phyloP scores from a whole-genome alignment of 2,329 filamentous ascomycete species.

The Aureobasidium zeae region DNA sequence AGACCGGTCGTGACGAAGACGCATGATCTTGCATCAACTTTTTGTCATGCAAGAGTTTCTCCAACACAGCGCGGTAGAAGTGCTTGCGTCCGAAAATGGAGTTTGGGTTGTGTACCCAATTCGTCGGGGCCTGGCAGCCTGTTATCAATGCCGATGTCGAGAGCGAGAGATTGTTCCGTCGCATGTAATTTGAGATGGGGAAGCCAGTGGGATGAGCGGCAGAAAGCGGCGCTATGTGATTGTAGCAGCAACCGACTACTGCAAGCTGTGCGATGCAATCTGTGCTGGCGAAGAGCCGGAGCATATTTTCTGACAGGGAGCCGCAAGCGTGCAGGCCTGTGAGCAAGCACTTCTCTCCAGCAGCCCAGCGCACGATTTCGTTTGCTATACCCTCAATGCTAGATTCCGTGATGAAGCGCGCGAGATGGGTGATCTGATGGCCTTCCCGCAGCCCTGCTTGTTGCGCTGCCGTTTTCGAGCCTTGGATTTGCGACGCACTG shows the following conservation, averaged over 20 bases:
- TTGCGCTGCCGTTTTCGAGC: slow-evolving; percentile 15
- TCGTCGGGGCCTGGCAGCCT: slow-evolving; percentile 18
- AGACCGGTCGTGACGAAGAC: slow-evolving; percentile 16
- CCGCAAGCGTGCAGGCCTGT: slow-evolving; percentile 18
- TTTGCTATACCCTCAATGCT: neutral
- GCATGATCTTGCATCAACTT: neutral
- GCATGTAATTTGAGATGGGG: slow-evolving; percentile 17
- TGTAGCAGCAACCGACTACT: slow-evolving; percentile 18
- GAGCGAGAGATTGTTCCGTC: slow-evolving; percentile 12
- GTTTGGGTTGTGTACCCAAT: slow-evolving; percentile 17
- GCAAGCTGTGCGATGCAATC: slow-evolving; percentile 12
- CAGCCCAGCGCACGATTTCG: slow-evolving; percentile 14
- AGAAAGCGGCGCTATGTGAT: slow-evolving; percentile 15
- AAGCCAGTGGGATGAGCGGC: slow-evolving; percentile 12
- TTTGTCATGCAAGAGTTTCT: slow-evolving; percentile 17
- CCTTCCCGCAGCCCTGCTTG: slow-evolving; percentile 16
- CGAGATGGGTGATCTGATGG: slow-evolving; percentile 15
- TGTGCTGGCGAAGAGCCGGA: slow-evolving; percentile 12
- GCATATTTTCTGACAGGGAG: slow-evolving; percentile 17
- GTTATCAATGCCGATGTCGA: slow-evolving; percentile 18
- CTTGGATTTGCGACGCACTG: slow-evolving; percentile 16
- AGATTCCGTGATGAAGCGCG: slow-evolving; percentile 13
- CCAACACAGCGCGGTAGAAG: slow-evolving; percentile 17
- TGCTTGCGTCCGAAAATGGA: slow-evolving; percentile 16
- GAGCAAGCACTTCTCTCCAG: slow-evolving; percentile 15